Base-by-base conservation (phyloP, 1,284 basidiomycete species). In the Cerrena zonata region DNA sequence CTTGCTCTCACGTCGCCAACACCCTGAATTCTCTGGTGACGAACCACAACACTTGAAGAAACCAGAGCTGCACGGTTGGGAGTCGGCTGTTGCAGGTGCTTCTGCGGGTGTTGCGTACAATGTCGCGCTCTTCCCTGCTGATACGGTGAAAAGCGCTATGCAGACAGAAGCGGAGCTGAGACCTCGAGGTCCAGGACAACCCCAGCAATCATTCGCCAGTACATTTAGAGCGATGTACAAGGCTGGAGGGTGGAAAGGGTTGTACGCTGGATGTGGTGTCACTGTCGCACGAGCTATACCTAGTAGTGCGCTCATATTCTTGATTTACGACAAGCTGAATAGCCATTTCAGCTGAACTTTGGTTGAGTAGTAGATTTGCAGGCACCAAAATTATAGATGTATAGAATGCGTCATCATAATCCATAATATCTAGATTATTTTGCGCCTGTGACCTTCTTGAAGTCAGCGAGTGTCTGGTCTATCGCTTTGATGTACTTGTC, bases 261-360 rank as follows among this genome's bases (percentile, higher is more conserved):
- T 99, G 54, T 99, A 99, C 69, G 91, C 93, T 12, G 91, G 95
- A n/a, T 94, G 93, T 67, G 94, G 92, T 4, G 84, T 98, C 59
- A 98, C 95, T 0, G 87, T 94, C 41, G 80, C 89, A 24, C 74
- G 93, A 50, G 86, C 89, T 0, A 85, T 94, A 48, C 94, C 94
- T 1, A 91, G 88, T 62, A 93, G 89, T 63, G 93, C 89, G 2
- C 78, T 96, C 53, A 94, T 97, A 54, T 97, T 96, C 66, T 71
- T 90, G 62, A 87, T 95, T 56, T 95, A 93, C 60, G 90, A 94
- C 65, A 84, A 83, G 24, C 69, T 94, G 55, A 78, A 68, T 56
- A 76, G 73, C 7, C 19, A 21, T 11, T 47, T 47, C 25, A 21
- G 30, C n/a, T 47, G 18, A 25, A 11, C n/a, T n/a, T n/a, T n/a